Base-by-base conservation (phyloP, 1,284 basidiomycete species). In the Bondarzewia mesenterica region DNA sequence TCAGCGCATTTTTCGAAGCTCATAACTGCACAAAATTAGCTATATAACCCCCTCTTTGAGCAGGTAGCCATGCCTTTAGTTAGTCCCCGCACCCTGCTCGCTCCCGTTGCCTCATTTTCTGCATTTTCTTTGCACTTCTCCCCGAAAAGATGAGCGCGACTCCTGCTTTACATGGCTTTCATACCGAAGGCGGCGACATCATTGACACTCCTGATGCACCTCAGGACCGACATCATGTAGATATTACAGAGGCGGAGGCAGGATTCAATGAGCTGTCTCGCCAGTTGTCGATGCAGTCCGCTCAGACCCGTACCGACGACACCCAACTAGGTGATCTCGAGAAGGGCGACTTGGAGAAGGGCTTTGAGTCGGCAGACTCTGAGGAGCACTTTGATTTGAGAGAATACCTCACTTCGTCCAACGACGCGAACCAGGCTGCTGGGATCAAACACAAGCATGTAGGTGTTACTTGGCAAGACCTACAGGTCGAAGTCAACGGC, bases 391-490 rank as follows among this genome's bases (percentile, higher is more conserved):
- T 90, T 58, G 78, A 90, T 63, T 74, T 94, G 7, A 76, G 79
- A 26, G 85, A 85, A 46, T 92, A 89, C 58, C 74, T 95, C 15
- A 73, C 77, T 7, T 78, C 80, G 2, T 81, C 77, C 23, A 82
- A 83, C 55, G 77, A 84, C 51, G 77, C 77, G 5, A 72, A 77
- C 49, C 80, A 89, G 52, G 63, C 70, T 23, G 82, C 85, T 5
- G 89, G 88, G 4, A 85, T 93, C 58, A 80, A 81, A 57, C 82
- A 84, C 64, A 94, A 94, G 70, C 80, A 83, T 54, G 85, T 92
- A 32, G 89, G 89, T 32, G 86, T 91, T 25, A 78, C 80, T 21
- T 92, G 88, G 84, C 75, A 88, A 46, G 72, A 83, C 54, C 65
- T 90, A 1, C 73, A 83, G 49, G 90, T 93, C 42, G 71, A 82